phyloP scores from a whole-genome alignment of 441 rosid species.

The Arabidopsis lyrata region DNA sequence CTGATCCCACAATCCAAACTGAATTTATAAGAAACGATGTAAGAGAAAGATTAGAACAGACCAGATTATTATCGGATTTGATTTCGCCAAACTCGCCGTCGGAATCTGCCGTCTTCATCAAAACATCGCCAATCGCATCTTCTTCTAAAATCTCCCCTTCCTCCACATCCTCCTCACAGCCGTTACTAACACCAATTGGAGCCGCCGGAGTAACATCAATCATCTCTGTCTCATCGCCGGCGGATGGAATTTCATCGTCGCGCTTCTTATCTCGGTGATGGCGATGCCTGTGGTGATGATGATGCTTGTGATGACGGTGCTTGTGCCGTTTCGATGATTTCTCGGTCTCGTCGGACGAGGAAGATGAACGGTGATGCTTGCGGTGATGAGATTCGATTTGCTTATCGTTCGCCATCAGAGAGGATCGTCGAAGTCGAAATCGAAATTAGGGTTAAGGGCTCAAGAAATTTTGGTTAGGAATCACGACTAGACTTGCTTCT shows the following conservation, averaged over 20 bases:
- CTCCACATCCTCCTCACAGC: slow-evolving; percentile 76
- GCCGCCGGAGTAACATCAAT: slow-evolving; percentile 39
- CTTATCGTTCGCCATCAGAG: slow-evolving; percentile 67
- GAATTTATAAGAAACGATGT: slow-evolving; percentile 7
- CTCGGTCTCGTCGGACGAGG: slow-evolving; percentile 56
- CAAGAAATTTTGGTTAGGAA: background rate
- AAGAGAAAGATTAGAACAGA: slow-evolving; percentile 62
- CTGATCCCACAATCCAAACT: slow-evolving; percentile 1
- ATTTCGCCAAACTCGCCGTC: slow-evolving; percentile 48
- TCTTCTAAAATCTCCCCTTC: slow-evolving; percentile 99
- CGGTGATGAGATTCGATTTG: slow-evolving; percentile 65
- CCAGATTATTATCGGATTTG: slow-evolving; percentile 60
- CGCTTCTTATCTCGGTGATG: slow-evolving; percentile 74
- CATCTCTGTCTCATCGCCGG: slow-evolving; percentile 41
- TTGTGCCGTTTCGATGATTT: slow-evolving; percentile 83
- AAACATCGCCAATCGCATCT: slow-evolving; percentile 40
- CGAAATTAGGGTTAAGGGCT: slow-evolving; percentile 65
- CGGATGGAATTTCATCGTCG: slow-evolving; percentile 52
- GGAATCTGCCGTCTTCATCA: slow-evolving; percentile 35
- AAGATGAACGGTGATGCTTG: slow-evolving; percentile 74
- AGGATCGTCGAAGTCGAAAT: slow-evolving; percentile 35
- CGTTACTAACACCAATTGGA: slow-evolving; percentile 30
- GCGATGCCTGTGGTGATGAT: slow-evolving; percentile 54
- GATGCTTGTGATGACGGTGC: slow-evolving; percentile 70
- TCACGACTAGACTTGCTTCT: background rate